Conservation (phyloP, 768 basidiomycete genomes). For the Rhizopogon vulgaris region DNA sequence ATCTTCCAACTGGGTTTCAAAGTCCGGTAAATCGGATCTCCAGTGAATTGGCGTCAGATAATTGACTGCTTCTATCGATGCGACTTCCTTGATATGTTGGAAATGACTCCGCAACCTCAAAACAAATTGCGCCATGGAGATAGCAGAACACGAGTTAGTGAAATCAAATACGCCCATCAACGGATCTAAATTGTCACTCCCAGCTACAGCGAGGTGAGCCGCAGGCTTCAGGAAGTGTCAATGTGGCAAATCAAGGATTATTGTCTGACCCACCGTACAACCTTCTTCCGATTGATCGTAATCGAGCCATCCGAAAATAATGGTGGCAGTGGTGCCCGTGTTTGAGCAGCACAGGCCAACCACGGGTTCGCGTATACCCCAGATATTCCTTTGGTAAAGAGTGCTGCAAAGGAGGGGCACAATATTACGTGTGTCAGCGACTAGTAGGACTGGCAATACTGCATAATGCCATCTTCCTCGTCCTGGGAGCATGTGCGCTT, state of each 20-base stretch:
- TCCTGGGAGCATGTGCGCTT: neutral
- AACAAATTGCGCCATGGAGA: neutral
- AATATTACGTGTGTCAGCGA: neutral
- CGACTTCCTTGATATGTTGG: too few relatives aligned
- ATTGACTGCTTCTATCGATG: too few relatives aligned
- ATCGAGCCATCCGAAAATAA: neutral
- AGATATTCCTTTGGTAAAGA: slow-evolving; percentile 1
- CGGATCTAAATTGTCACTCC: neutral
- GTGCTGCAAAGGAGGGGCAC: neutral
- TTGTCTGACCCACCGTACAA: neutral
- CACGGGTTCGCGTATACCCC: slow-evolving; percentile 3
- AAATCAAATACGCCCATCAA: neutral
- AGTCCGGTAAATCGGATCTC: neutral
- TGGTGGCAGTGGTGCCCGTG: neutral
- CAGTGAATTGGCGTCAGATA: too few relatives aligned
- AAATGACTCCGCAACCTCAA: neutral
- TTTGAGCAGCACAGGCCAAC: neutral
- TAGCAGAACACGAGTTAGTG: neutral
- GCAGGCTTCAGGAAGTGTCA: too few relatives aligned
- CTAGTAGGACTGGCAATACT: neutral
- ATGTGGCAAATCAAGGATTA: neutral
- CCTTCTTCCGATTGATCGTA: neutral
- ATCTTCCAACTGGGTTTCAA: neutral
- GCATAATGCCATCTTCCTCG: neutral
- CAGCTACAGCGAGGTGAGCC: too few relatives aligned